Conservation (phyloP, 306 rosid species). For the Inga leiocalycina region DNA sequence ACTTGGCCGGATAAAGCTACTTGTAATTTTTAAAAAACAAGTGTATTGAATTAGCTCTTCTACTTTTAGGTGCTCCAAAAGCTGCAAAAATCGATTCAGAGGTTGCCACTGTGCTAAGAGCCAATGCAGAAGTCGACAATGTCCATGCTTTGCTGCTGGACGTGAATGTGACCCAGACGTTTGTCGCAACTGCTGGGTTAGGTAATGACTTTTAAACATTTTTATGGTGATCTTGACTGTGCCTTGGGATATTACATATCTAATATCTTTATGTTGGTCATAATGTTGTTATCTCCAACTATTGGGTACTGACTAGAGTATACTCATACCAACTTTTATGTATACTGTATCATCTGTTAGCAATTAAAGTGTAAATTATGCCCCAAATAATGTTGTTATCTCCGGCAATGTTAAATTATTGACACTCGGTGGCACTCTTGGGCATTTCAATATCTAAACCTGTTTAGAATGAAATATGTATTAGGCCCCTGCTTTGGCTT, state of each 20-base stretch:
- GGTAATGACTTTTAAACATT: constrained; percentile 52
- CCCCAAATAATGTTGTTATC: background rate
- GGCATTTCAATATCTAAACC: background rate
- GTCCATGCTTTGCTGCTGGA: constrained; percentile 99
- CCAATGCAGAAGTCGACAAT: constrained; percentile 97
- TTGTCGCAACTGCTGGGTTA: constrained; percentile 97
- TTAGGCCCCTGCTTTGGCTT: no score
- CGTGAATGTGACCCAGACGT: constrained; percentile 99
- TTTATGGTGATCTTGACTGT: constrained; percentile 24
- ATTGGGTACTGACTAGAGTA: background rate
- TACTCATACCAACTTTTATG: background rate
- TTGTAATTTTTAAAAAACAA: background rate
- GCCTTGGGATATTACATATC: constrained; percentile 9
- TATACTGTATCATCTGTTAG: background rate
- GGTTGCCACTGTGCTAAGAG: constrained; percentile 99
- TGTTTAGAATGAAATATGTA: no score
- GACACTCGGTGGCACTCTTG: background rate
- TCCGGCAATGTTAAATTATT: background rate
- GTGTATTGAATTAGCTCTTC: constrained; percentile 18
- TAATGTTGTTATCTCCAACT: background rate
- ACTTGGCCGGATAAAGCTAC: background rate
- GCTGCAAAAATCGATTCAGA: constrained; percentile 96
- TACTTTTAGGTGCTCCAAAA: constrained; percentile 81
- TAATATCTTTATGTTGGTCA: constrained; percentile 17
- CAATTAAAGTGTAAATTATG: background rate